Percentiles rank a stretch among this genome's conserved stretches.
Conservation (phyloP, 352 stramenopile species). For the Globisporangium cylindrosporum region DNA sequence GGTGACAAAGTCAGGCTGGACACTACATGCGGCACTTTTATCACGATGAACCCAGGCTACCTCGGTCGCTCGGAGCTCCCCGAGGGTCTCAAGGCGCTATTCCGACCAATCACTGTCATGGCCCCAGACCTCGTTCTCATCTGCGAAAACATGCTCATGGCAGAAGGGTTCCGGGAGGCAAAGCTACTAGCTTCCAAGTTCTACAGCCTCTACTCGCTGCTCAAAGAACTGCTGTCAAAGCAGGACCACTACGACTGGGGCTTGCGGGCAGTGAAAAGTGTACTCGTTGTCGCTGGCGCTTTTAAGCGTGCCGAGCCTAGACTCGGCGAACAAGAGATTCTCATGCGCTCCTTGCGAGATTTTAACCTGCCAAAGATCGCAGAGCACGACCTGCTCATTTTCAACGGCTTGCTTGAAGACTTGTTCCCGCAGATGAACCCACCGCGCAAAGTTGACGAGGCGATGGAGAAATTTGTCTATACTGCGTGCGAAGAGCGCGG, state of each 20-base stretch:
- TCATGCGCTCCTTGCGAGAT: slow-evolving; percentile 94
- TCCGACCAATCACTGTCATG: slow-evolving; percentile 96
- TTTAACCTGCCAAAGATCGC: slow-evolving; percentile 97
- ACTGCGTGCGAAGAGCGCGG: slow-evolving; percentile 87
- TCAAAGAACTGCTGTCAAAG: slow-evolving; percentile 92
- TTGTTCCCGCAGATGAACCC: slow-evolving; percentile 92
- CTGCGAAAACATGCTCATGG: slow-evolving; percentile 97
- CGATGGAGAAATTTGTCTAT: slow-evolving; percentile 89
- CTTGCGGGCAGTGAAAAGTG: slow-evolving; percentile 92
- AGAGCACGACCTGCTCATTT: slow-evolving; percentile 91
- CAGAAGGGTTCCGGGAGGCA: slow-evolving; percentile 91
- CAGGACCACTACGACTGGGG: slow-evolving; percentile 97
- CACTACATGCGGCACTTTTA: slow-evolving; percentile 90
- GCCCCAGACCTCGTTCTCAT: slow-evolving; percentile 95
- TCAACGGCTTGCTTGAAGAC: slow-evolving; percentile 91
- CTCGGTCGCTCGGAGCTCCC: slow-evolving; percentile 92
- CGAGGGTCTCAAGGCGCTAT: slow-evolving; percentile 93
- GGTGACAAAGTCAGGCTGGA: slow-evolving; percentile 89
- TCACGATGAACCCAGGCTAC: slow-evolving; percentile 97
- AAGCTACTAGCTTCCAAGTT: slow-evolving; percentile 94
- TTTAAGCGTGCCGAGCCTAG: slow-evolving; percentile 94
- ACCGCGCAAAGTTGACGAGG: slow-evolving; percentile 84
- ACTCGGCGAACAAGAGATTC: slow-evolving; percentile 88
- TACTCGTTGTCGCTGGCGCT: slow-evolving; percentile 90
- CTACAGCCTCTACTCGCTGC: slow-evolving; percentile 92